These are phyloP conservation scores for Globisporangium parvum DNA, from an alignment of 352 stramenopile species.

Conservation along the genomic window DNA sequence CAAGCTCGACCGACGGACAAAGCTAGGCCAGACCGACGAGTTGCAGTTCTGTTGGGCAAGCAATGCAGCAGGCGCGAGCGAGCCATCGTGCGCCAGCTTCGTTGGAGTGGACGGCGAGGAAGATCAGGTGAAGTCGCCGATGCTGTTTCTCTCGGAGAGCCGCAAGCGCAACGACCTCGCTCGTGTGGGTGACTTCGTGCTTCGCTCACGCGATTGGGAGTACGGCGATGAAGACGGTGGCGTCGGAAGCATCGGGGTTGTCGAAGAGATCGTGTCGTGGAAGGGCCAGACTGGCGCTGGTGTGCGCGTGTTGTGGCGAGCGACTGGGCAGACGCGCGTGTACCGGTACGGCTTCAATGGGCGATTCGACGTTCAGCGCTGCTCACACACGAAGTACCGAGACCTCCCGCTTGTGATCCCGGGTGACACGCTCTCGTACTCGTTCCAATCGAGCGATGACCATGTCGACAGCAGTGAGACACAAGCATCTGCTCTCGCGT, in stretches of 20 bases:
- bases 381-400: conserved; percentile 11
- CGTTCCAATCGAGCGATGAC: conserved; percentile 12
- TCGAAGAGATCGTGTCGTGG: conserved; percentile 56
- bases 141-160: conserved; percentile 35
- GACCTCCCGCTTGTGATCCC: conserved; percentile 38
- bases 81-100: conserved; percentile 11
- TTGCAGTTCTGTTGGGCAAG: conserved; percentile 19
- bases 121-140: conserved; percentile 18
- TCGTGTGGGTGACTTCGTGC: conserved; percentile 42
- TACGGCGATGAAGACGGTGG: conserved; percentile 74
- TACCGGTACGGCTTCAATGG: conserved; percentile 65
- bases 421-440: conserved; percentile 34
- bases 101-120: conserved; percentile 29
- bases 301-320: conserved; percentile 51
- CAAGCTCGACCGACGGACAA: conserved; percentile 54
- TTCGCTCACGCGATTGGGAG: conserved; percentile 61
- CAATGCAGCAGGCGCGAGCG: not conserved
- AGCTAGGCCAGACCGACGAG: conserved; percentile 25
- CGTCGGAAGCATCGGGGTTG: conserved; percentile 41
- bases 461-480: conserved; percentile 5
- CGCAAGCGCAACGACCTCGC: conserved; percentile 21
- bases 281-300: conserved; percentile 35
- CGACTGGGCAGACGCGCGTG: conserved; percentile 24
- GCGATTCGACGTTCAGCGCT: conserved; percentile 52
- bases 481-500: not conserved